These are phyloP conservation scores for Thielaviopsis cerberus DNA, from an alignment of 2,329 filamentous ascomycete species.

Conservation along the genomic window DNA sequence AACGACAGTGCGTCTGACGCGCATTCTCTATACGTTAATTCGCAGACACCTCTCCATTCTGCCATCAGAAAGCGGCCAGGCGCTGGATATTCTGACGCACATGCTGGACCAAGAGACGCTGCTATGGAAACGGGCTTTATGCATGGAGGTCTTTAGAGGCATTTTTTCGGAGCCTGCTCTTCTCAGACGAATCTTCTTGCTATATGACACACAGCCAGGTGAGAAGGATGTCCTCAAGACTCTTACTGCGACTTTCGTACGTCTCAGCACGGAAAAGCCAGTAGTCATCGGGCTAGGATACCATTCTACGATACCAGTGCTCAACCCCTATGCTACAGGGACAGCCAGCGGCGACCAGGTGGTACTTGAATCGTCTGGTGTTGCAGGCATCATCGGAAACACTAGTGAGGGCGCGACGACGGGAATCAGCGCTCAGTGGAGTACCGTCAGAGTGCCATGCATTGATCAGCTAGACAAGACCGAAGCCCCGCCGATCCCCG, in stretches of 20 bases:
- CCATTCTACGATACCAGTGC: conserved; percentile 66
- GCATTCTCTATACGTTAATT: conserved; percentile 67
- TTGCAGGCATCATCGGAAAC: conserved; percentile 70
- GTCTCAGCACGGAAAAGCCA: conserved; percentile 80
- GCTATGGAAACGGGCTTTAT: conserved; percentile 72
- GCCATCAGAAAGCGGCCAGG: conserved; percentile 62
- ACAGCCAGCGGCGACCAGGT: conserved; percentile 56
- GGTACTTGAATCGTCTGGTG: conserved; percentile 73
- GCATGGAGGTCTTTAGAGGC: conserved; percentile 76
- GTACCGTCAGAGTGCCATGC: conserved; percentile 65
- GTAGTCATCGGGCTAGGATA: conserved; percentile 71
- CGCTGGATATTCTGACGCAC: conserved; percentile 63
- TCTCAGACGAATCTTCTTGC: conserved; percentile 58
- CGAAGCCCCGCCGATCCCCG: conserved; percentile 64
- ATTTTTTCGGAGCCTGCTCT: conserved; percentile 68
- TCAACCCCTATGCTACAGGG: conserved; percentile 34
- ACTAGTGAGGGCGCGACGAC: conserved; percentile 47
- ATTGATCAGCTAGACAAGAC: conserved; percentile 90
- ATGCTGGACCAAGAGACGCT: conserved; percentile 72
- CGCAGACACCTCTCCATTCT: conserved; percentile 60
- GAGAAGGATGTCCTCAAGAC: conserved; percentile 63
- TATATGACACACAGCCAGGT: conserved; percentile 57
- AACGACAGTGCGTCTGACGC: conserved; percentile 60
- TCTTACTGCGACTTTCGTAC: conserved; percentile 74
- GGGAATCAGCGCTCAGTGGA: conserved; percentile 84